Evolutionary conservation across 2,329 filamentous ascomycete species (phyloP).

Genomic region (Lachnellula subtilissima): DNA sequence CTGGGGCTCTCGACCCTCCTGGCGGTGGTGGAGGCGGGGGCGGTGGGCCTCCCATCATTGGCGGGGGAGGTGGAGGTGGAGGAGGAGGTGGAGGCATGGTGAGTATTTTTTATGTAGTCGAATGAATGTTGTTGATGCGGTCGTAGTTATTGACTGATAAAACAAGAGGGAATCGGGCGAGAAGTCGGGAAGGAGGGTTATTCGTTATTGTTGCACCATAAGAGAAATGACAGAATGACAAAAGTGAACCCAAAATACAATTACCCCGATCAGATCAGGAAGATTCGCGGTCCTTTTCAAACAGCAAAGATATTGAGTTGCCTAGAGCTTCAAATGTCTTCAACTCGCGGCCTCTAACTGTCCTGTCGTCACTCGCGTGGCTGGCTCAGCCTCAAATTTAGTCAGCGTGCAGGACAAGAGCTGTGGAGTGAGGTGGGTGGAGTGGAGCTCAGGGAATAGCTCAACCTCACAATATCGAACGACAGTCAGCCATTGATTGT

Average conservation of each 20-base stretch:
- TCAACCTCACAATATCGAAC: constrained; percentile 1
- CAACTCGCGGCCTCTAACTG: not conserved
- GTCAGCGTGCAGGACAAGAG: not conserved
- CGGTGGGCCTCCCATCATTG: constrained; percentile 47
- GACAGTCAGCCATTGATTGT: constrained; percentile 1
- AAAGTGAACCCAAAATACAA: not conserved
- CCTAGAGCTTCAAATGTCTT: not conserved
- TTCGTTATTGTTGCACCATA: not conserved
- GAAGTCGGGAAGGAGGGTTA: not conserved
- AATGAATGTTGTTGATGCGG: not conserved
- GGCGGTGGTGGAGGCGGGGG: constrained; percentile 64
- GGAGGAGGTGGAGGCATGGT: constrained; percentile 46
- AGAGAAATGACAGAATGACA: not conserved
- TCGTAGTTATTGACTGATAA: not conserved
- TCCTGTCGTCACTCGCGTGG: constrained; percentile 9
- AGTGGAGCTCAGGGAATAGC: constrained; percentile 2
- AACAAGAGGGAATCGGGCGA: not conserved
- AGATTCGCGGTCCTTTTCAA: not conserved
- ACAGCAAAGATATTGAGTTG: not conserved
- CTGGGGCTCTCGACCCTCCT: constrained; percentile 51
- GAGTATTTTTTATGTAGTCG: not conserved
- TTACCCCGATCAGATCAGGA: too few relatives aligned
- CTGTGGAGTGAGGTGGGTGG: not conserved
- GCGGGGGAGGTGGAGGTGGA: constrained; percentile 64
- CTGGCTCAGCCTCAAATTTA: not conserved